Base-by-base conservation (phyloP, 495 filamentous ascomycete genomes). In the Oidiodendron maius region DNA sequence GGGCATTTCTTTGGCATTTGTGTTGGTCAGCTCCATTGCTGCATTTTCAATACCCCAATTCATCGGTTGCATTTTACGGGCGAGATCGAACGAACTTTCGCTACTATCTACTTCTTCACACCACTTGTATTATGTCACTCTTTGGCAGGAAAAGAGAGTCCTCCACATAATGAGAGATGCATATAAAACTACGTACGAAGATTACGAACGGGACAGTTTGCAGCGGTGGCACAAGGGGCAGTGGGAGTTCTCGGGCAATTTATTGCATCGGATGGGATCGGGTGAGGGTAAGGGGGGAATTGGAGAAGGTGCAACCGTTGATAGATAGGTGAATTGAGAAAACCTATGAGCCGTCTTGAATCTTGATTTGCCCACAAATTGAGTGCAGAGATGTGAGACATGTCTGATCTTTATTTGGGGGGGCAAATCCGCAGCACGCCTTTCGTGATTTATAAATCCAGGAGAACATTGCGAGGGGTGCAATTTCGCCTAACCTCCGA, bases 31-130 rank as follows among this genome's bases (percentile, higher is more conserved):
- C 24, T 32, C 17, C 39, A 20, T n/a, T 34, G 16, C 17, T 30
- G 43, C 50, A 52, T 51, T 49, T 51, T 34, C 34, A 48, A 51
- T 56, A 52, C 48, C 53, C 53, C 15, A 8, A 40, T 37, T 44
- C 35, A 26, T 41, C 23, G 44, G 39, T 40, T 37, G 23, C 13
- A 41, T 48, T 38, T 16, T 3, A 34, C 23, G 18, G 16, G 43
- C 6, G 3, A 44, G 46, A 49, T 6, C 6, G 5, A 15, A 26
- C 13, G 16, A 26, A 37, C 34, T 38, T 53, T 44, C 26, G 5
- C 26, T 5, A 5, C 5, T 28, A 24, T 48, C 30, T 44, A 22
- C 32, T 48, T 23, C 25, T 38, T 48, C 44, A 22, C 23, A 53
- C 40, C 34, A 37, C 18, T 40, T 42, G 40, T 44, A 38, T 39